Percentiles rank a stretch among this genome's conserved stretches.
These are phyloP conservation scores for Pseudocercospora cruenta DNA, from an alignment of 2,329 filamentous ascomycete species.

Conservation along the genomic window DNA sequence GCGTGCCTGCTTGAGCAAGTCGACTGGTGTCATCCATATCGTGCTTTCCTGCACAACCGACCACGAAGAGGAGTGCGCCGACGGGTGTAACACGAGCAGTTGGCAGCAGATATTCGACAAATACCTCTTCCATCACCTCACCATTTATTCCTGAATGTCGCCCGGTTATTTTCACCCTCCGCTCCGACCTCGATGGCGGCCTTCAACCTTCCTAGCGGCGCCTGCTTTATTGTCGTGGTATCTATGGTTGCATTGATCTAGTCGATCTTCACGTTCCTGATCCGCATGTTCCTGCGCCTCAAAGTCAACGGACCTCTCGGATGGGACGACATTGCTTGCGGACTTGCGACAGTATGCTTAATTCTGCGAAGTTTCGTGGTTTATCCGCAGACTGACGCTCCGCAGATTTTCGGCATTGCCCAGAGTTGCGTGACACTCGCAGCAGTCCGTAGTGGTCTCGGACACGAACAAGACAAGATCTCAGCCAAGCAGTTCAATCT, in stretches of 20 bases:
- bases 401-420: constrained; percentile 23
- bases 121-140: no score
- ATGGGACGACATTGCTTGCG: constrained; percentile 34
- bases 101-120: background rate
- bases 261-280: constrained; percentile 30
- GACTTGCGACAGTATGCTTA: constrained; percentile 26
- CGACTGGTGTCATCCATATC: background rate
- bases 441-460: constrained; percentile 31
- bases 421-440: constrained; percentile 26
- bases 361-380: no score
- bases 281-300: constrained; percentile 34
- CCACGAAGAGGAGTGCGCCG: background rate
- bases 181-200: constrained; percentile 19
- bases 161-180: background rate
- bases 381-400: background rate
- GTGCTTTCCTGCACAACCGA: background rate
- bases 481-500: constrained; percentile 6
- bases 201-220: constrained; percentile 27
- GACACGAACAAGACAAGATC: constrained; percentile 13
- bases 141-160: no score
- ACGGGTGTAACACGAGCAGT: background rate
- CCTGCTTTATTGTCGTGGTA: constrained; percentile 31
- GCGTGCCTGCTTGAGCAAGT: background rate
- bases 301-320: constrained; percentile 37
- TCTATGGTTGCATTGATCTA: constrained; percentile 30